phyloP scores from a whole-genome alignment of 768 basidiomycete species.

The Xanthoconium stramineum region DNA sequence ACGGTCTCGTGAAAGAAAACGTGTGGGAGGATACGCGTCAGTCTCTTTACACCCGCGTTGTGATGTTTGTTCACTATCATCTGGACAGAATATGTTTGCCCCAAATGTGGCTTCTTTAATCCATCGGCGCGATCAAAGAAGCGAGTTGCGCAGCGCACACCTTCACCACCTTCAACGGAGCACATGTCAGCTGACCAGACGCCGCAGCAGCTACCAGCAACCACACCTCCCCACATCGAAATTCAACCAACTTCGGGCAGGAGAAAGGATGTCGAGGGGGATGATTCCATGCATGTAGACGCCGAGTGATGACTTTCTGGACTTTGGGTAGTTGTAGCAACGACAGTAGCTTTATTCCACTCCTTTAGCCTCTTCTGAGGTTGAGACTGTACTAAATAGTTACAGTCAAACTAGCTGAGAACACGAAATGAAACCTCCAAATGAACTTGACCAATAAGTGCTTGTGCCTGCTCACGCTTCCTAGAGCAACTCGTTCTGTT shows the following conservation, averaged over 20 bases:
- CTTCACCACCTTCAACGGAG: slow-evolving; percentile 26
- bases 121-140: slow-evolving; percentile 38
- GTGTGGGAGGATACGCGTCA: slow-evolving; percentile 80
- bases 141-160: slow-evolving; percentile 21
- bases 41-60: slow-evolving; percentile 30
- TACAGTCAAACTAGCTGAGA: neutral
- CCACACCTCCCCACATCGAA: neutral
- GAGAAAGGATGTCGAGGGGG: neutral
- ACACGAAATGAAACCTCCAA: neutral
- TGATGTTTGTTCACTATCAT: neutral
- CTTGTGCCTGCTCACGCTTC: neutral
- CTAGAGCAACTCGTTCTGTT: slow-evolving; percentile 3
- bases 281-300: slow-evolving; percentile 12
- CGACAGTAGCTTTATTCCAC: neutral
- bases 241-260: neutral
- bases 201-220: slow-evolving; percentile 1
- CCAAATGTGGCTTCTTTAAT: slow-evolving; percentile 85
- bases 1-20: slow-evolving; percentile 81
- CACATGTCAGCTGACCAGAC: slow-evolving; percentile 7
- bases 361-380: slow-evolving; percentile 7
- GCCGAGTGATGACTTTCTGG: slow-evolving; percentile 8
- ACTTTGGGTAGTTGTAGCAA: neutral
- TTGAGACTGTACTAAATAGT: slow-evolving; percentile 2
- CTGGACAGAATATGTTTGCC: slow-evolving; percentile 74
- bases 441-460: too few species aligned